These are phyloP conservation scores for Ilyonectria robusta DNA, from an alignment of 2,329 filamentous ascomycete genomes.

Conservation along the genomic window DNA sequence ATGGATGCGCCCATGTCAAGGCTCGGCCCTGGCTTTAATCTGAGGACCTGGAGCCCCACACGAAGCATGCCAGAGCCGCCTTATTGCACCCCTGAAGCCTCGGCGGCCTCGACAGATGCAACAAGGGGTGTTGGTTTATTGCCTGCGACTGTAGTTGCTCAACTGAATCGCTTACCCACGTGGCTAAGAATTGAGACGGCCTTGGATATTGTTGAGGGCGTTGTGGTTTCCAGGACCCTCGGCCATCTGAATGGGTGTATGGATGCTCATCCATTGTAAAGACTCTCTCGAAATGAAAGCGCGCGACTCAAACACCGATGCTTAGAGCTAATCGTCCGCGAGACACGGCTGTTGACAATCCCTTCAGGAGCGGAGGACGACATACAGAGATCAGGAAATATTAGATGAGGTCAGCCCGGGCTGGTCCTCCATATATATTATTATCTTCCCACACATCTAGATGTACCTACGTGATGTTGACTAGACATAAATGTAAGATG, in stretches of 20 bases:
- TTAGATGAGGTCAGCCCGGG: slow-evolving; percentile 38
- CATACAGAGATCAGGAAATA: slow-evolving; percentile 30
- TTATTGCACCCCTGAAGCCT: neutral
- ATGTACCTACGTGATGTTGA: slow-evolving; percentile 37
- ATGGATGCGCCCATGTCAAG: neutral
- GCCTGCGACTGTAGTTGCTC: neutral
- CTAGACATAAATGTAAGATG: slow-evolving; percentile 45
- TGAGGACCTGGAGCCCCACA: neutral
- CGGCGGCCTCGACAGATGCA: neutral
- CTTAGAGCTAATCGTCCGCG: neutral
- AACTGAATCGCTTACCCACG: too few species aligned
- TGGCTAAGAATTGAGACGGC: neutral
- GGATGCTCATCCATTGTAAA: neutral
- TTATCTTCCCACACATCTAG: slow-evolving; percentile 39
- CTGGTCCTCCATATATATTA: slow-evolving; percentile 43
- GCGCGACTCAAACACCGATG: neutral
- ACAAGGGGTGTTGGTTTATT: neutral
- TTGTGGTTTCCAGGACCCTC: neutral
- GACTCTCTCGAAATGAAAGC: neutral
- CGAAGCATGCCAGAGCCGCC: neutral
- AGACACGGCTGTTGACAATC: neutral
- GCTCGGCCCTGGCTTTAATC: neutral
- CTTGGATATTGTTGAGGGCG: neutral
- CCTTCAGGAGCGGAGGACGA: neutral
- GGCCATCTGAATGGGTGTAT: slow-evolving; percentile 10